Base-by-base conservation (phyloP, 192 early-diverging fungal genomes). In the Pilaira anomala region DNA sequence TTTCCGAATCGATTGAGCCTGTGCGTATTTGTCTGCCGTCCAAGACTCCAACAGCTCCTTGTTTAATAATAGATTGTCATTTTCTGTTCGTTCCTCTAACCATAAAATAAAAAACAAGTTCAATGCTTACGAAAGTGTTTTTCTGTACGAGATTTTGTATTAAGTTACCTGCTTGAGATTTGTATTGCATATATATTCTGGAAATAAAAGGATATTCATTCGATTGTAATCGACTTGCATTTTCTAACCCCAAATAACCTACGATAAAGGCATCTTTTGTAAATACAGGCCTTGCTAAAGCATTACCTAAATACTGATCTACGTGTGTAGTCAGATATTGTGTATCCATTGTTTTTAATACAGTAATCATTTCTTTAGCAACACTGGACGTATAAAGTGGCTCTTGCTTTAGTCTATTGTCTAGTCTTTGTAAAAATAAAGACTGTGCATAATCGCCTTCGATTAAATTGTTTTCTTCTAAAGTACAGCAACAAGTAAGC, bases 211-310 rank as follows among this genome's bases (percentile, higher is more conserved):
- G 4, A 16, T 18, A n/a, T 40, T 41, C 24, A 40, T 28, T 48
- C 25, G 59, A 13, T 29, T 45, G 12, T 22, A 44, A 16, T 66
- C 26, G 12, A 40, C 33, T 14, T 13, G 25, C 14, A 16, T 54
- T 56, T 19, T 56, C 60, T 12, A 69, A 42, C 30, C 18, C 18
- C 28, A 68, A 41, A 11, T 21, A 44, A 1, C 53, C 70, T 1
- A 72, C 44, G 4, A 44, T 57, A 4, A 72, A 18, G 24, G 66
- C 70, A 42, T 71, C 55, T 12, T 51, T 41, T n/a, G 30, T 60
- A 56, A 65, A 60, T 2, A 36, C 48, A 8, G 50, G 19, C 1
- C 54, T 22, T 12, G 36, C 25, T 14, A 58, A 25, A 12, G 63
- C 56, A 25, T 60, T 60, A 3, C 62, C 56, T 11, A 69, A n/a